These are phyloP conservation scores for Cardamine occulta DNA, from an alignment of 345 rosid genomes.

Conservation along the genomic window DNA sequence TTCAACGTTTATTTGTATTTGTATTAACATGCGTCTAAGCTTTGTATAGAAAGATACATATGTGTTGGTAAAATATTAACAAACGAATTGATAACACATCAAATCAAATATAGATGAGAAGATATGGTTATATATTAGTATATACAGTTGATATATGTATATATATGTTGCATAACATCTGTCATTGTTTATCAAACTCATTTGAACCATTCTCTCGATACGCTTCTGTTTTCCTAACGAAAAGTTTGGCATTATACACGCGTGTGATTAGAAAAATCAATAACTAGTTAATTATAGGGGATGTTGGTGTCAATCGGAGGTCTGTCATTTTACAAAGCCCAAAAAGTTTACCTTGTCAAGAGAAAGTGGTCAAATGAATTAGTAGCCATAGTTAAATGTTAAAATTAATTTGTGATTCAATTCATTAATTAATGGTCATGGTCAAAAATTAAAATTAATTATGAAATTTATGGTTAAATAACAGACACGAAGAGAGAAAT, in stretches of 20 bases:
- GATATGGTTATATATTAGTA: not conserved
- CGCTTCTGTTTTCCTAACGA: not conserved
- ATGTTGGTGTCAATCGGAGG: no score
- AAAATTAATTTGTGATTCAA: not conserved
- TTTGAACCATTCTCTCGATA: slow-evolving; percentile 1
- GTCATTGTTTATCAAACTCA: slow-evolving; percentile 2
- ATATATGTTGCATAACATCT: not conserved
- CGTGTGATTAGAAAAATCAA: slow-evolving; percentile 4
- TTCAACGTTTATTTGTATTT: slow-evolving; percentile 27
- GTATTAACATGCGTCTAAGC: slow-evolving; percentile 1
- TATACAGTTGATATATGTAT: not conserved
- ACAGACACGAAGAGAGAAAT: no score
- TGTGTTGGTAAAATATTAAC: not conserved
- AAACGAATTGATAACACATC: slow-evolving; percentile 9
- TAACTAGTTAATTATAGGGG: not conserved
- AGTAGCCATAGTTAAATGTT: not conserved
- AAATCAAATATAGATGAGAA: slow-evolving; percentile 2
- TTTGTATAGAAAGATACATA: slow-evolving; percentile 15
- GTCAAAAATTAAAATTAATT: not conserved
- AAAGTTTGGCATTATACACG: slow-evolving; percentile 38
- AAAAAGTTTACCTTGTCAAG: no score
- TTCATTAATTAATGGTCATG: not conserved
- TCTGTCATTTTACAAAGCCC: not conserved
- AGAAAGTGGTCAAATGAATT: not conserved
- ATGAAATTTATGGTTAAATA: no score